phyloP scores from a whole-genome alignment of 495 filamentous ascomycete species.

The Hyaloscypha finlandica region DNA sequence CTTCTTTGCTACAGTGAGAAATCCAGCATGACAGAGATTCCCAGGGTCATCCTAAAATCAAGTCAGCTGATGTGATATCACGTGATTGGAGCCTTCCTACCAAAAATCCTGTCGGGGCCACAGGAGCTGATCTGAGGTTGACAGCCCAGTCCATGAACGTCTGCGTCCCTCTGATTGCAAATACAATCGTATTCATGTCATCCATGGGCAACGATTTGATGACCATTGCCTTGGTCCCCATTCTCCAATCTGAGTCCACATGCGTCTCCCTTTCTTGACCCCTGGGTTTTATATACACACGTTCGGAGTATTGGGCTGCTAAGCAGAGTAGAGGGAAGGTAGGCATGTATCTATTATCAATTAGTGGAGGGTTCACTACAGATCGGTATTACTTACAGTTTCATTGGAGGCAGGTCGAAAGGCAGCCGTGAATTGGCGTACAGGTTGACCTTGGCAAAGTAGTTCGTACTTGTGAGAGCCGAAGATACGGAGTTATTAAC shows the following conservation, averaged over 20 bases:
- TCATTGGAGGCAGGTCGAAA: constrained; percentile 61
- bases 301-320: constrained; percentile 71
- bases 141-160: constrained; percentile 84
- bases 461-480: constrained; percentile 43
- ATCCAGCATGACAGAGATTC: constrained; percentile 78
- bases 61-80: constrained; percentile 1
- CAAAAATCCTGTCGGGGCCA: constrained; percentile 63
- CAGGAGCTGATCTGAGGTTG: constrained; percentile 68
- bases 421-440: constrained; percentile 81
- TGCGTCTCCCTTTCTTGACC: constrained; percentile 62
- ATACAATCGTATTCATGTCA: constrained; percentile 73
- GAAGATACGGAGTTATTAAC: constrained; percentile 27
- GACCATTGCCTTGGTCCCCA: constrained; percentile 80
- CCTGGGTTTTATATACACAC: constrained; percentile 65
- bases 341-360: constrained; percentile 54
- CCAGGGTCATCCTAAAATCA: constrained; percentile 61
- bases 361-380: constrained; percentile 26
- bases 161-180: constrained; percentile 77
- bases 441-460: constrained; percentile 75
- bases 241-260: constrained; percentile 66
- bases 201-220: constrained; percentile 77
- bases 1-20: constrained; percentile 69
- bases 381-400: constrained; percentile 52
- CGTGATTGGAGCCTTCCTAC: constrained; percentile 36
- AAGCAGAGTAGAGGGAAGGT: constrained; percentile 73